A percentile compares a stretch with the other conserved stretches of the same genome.
phyloP scores from a whole-genome alignment of 2,329 filamentous ascomycete genomes.

The Juglanconis oblonga region DNA sequence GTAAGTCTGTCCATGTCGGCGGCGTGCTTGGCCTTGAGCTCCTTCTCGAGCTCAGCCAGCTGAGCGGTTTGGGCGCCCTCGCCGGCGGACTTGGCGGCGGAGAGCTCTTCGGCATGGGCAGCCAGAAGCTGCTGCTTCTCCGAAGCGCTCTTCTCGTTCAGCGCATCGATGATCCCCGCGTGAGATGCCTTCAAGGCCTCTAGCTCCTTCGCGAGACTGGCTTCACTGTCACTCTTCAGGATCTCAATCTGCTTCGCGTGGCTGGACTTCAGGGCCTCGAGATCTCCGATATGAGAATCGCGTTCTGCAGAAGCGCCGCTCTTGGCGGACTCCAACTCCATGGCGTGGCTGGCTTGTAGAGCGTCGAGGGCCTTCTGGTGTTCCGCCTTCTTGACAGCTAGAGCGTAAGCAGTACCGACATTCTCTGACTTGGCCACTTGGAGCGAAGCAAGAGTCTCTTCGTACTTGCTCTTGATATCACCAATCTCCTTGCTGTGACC shows the following conservation, averaged over 20 bases:
- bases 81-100: conserved; percentile 24
- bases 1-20: conserved; percentile 4
- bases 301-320: conserved; percentile 47
- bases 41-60: conserved; percentile 25
- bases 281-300: conserved; percentile 45
- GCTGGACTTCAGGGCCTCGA: conserved; percentile 52
- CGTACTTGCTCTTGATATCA: conserved; percentile 41
- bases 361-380: conserved; percentile 54
- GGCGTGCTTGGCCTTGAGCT: conserved; percentile 20
- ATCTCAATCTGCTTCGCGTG: conserved; percentile 50
- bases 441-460: conserved; percentile 42
- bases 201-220: conserved; percentile 37
- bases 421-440: conserved; percentile 42
- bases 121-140: conserved; percentile 37
- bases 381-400: conserved; percentile 50
- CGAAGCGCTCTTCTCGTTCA: conserved; percentile 39
- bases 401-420: conserved; percentile 40
- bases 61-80: conserved; percentile 24
- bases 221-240: conserved; percentile 40
- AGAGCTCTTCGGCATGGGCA: conserved; percentile 30
- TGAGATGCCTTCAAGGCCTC: conserved; percentile 43
- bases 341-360: conserved; percentile 54
- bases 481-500: conserved; percentile 41
- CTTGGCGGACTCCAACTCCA: conserved; percentile 57
- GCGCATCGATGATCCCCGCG: conserved; percentile 36